Evolutionary conservation across 1,139 yeast species (phyloP).

Genomic region (Insectozyma bohioensis): DNA sequence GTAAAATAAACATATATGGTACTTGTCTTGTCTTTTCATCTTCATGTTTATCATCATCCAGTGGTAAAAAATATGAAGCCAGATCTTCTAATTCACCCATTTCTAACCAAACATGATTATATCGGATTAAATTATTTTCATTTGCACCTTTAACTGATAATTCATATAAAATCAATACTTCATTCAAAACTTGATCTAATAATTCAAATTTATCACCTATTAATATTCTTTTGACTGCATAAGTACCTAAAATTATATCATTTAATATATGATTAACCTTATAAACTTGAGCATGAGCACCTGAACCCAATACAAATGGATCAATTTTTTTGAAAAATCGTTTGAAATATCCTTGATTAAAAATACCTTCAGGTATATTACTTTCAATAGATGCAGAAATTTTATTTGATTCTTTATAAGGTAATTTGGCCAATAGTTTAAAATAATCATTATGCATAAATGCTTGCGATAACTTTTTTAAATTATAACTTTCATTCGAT

Average conservation of each 20-base stretch:
- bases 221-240: slow-evolving; percentile 81
- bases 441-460: slow-evolving; percentile 43
- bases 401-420: slow-evolving; percentile 15
- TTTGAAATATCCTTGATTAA: slow-evolving; percentile 73
- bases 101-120: slow-evolving; percentile 92
- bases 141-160: slow-evolving; percentile 41
- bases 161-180: slow-evolving; percentile 65
- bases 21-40: slow-evolving; percentile 26
- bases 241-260: slow-evolving; percentile 69
- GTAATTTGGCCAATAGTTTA: slow-evolving; percentile 34
- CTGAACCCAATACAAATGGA: slow-evolving; percentile 60
- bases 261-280: slow-evolving; percentile 79
- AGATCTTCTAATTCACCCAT: slow-evolving; percentile 57
- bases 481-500: too few species aligned
- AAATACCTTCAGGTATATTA: slow-evolving; percentile 39
- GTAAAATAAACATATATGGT: slow-evolving; percentile 82
- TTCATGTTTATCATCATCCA: background rate
- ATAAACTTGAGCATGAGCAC: slow-evolving; percentile 81
- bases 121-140: slow-evolving; percentile 66
- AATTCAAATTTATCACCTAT: slow-evolving; percentile 73
- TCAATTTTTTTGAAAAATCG: slow-evolving; percentile 59
- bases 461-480: slow-evolving; percentile 14
- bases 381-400: slow-evolving; percentile 1
- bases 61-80: slow-evolving; percentile 28
- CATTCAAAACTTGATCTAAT: slow-evolving; percentile 69